Conservation (phyloP, 2,329 filamentous ascomycete genomes). For the Ophiostoma montium region DNA sequence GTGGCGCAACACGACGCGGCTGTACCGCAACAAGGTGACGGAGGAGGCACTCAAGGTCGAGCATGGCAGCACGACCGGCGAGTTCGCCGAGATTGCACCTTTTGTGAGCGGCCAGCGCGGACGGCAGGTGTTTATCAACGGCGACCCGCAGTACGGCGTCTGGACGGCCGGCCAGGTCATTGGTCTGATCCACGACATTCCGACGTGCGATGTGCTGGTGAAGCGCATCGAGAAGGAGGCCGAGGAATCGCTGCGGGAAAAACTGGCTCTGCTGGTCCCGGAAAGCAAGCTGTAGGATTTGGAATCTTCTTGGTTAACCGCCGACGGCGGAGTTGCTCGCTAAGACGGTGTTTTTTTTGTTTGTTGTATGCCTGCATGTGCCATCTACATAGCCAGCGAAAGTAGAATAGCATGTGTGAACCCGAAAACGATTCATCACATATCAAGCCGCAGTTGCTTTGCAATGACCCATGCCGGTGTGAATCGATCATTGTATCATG, state of each 20-base stretch:
- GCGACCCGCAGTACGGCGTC: conserved; percentile 79
- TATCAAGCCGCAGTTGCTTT: no score
- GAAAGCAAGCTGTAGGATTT: conserved; percentile 41
- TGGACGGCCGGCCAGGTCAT: conserved; percentile 98
- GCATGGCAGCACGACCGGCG: conserved; percentile 64
- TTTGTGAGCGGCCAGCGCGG: conserved; percentile 85
- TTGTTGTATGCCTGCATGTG: no score
- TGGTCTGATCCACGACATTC: conserved; percentile 71
- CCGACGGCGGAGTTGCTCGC: no score
- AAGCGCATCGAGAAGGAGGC: conserved; percentile 67
- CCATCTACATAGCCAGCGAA: no score
- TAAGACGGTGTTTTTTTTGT: no score
- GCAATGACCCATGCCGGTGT: no score
- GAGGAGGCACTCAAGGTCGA: conserved; percentile 71
- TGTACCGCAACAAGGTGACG: conserved; percentile 85
- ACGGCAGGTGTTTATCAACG: conserved; percentile 79
- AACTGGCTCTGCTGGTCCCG: conserved; percentile 38
- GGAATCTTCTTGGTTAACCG: background rate
- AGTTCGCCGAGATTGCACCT: conserved; percentile 79
- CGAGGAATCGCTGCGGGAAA: conserved; percentile 47
- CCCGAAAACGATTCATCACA: no score
- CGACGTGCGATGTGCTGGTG: conserved; percentile 56
- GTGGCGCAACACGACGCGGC: conserved; percentile 82
- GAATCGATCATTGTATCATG: no score
- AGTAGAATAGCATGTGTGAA: no score